A percentile compares a stretch with the other conserved stretches of the same genome.
Conservation (phyloP, 352 stramenopile genomes). For the Hyphochytrium catenoides region DNA sequence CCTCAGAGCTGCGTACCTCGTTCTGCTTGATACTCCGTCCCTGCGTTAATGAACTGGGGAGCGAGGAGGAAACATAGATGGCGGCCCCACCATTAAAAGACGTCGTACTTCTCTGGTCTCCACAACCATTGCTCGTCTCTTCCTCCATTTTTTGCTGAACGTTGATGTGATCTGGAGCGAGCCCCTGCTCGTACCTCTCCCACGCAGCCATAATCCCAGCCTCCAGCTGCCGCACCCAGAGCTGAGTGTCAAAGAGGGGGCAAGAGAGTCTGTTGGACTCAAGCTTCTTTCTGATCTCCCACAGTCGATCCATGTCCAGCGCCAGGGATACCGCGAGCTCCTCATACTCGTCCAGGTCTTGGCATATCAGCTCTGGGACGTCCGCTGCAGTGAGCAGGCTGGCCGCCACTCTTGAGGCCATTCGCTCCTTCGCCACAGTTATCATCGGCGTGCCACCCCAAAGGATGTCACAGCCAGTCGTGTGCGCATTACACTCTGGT, state of each 20-base stretch:
- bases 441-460: slow-evolving; percentile 73
- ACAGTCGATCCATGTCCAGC: slow-evolving; percentile 54
- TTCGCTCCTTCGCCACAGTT: slow-evolving; percentile 62
- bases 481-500: slow-evolving; percentile 66
- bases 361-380: slow-evolving; percentile 45
- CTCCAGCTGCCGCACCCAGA: slow-evolving; percentile 57
- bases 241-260: slow-evolving; percentile 50
- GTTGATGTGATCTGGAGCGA: slow-evolving; percentile 39
- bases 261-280: slow-evolving; percentile 31
- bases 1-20: too few species aligned
- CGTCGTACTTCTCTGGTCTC: too few species aligned
- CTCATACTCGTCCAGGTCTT: slow-evolving; percentile 59
- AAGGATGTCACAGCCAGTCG: slow-evolving; percentile 70
- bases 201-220: slow-evolving; percentile 30
- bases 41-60: too few species aligned
- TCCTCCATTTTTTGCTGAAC: slow-evolving; percentile 16
- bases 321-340: slow-evolving; percentile 64
- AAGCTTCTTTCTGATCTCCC: slow-evolving; percentile 32
- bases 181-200: slow-evolving; percentile 35
- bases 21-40: too few species aligned
- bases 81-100: too few species aligned
- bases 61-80: too few species aligned
- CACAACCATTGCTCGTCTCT: too few species aligned
- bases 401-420: slow-evolving; percentile 61
- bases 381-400: slow-evolving; percentile 53